Percentiles rank a stretch among this genome's conserved stretches.
These are phyloP conservation scores for Hyphochytrium catenoides DNA, from an alignment of 352 stramenopile genomes.

Conservation along the genomic window DNA sequence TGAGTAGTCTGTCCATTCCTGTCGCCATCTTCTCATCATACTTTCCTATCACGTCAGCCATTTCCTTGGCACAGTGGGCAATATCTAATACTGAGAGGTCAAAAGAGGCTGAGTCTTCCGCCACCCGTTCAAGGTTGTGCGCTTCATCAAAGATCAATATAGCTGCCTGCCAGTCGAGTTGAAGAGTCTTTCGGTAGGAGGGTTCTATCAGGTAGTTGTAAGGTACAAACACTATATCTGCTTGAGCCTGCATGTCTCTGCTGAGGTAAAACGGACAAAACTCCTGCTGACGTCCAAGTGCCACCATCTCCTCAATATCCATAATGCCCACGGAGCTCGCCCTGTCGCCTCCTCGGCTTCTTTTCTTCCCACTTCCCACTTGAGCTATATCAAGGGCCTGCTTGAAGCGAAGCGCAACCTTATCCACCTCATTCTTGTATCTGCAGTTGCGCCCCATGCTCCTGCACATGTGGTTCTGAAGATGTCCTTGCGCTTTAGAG, in stretches of 20 bases:
- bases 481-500: constrained; percentile 42
- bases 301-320: constrained; percentile 96
- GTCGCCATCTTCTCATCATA: too few species aligned
- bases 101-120: constrained; percentile 83
- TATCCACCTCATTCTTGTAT: too few species aligned
- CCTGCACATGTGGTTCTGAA: constrained; percentile 67
- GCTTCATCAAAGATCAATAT: constrained; percentile 99
- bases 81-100: constrained; percentile 81
- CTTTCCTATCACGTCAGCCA: too few species aligned
- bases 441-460: too few species aligned
- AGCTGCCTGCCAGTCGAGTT: constrained; percentile 83
- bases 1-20: too few species aligned
- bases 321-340: constrained; percentile 49
- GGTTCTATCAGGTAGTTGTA: constrained; percentile 99
- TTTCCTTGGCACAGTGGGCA: constrained; percentile 72
- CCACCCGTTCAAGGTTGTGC: constrained; percentile 85
- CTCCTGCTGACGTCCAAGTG: constrained; percentile 15
- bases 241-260: constrained; percentile 60
- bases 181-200: constrained; percentile 53
- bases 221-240: constrained; percentile 91
- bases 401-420: too few species aligned
- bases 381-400: too few species aligned
- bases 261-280: constrained; percentile 95
- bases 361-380: too few species aligned
- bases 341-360: constrained; percentile 11